Evolutionary conservation across 2,329 filamentous ascomycete genomes (phyloP).

Genomic region (Magnaporthales sp.): DNA sequence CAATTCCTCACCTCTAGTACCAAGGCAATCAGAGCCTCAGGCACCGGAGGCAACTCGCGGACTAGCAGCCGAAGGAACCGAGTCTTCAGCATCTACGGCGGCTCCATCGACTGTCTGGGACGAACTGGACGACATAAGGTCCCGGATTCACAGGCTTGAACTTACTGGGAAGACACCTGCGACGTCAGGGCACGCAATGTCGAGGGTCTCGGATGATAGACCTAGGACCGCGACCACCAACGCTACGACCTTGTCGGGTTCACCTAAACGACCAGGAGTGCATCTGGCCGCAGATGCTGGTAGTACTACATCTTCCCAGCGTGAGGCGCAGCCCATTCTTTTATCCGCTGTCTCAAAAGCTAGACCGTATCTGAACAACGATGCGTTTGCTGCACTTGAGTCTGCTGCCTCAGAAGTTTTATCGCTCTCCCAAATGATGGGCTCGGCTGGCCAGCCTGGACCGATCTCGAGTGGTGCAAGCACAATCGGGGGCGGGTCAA

Average conservation of each 20-base stretch:
- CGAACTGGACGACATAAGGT: conserved; percentile 91
- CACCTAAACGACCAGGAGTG: conserved; percentile 64
- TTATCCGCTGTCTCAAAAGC: conserved; percentile 74
- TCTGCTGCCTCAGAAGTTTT: conserved; percentile 75
- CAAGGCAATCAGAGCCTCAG: conserved; percentile 29
- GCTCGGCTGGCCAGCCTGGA: conserved; percentile 58
- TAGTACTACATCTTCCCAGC: conserved; percentile 29
- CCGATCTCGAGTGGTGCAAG: conserved; percentile 61
- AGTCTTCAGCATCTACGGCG: conserved; percentile 80
- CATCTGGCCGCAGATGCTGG: conserved; percentile 32
- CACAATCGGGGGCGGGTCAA: conserved; percentile 43
- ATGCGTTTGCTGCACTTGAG: conserved; percentile 74
- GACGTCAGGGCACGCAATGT: conserved; percentile 73
- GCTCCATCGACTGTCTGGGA: conserved; percentile 96
- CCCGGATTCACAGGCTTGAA: conserved; percentile 82
- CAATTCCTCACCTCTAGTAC: conserved; percentile 52
- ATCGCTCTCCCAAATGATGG: conserved; percentile 68
- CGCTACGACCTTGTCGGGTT: conserved; percentile 82
- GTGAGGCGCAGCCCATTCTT: conserved; percentile 66
- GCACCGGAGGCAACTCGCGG: conserved; percentile 31
- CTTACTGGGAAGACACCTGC: conserved; percentile 79
- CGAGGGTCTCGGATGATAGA: conserved; percentile 66
- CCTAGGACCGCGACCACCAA: conserved; percentile 88
- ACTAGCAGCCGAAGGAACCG: conserved; percentile 53
- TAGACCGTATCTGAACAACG: conserved; percentile 57